Evolutionary conservation across 192 early-diverging fungal species (phyloP).

Genomic region (Radiomyces spectabilis): DNA sequence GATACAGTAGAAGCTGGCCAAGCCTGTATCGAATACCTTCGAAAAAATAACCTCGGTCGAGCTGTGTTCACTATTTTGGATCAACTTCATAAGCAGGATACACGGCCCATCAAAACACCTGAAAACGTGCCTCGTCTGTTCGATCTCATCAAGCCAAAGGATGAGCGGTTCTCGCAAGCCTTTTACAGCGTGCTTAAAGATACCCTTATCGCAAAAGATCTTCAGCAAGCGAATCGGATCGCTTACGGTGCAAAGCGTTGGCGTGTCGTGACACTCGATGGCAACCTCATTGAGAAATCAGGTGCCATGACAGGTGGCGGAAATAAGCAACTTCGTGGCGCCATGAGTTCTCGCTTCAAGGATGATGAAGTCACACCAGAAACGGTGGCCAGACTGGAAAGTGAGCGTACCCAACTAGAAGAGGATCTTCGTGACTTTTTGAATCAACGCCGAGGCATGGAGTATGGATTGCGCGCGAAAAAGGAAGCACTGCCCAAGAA

Average conservation of each 20-base stretch:
- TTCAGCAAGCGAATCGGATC: slow-evolving; percentile 81
- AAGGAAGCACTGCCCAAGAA: slow-evolving; percentile 47
- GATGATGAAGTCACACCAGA: slow-evolving; percentile 47
- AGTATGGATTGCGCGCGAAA: slow-evolving; percentile 39
- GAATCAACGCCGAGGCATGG: slow-evolving; percentile 29
- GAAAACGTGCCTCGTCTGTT: slow-evolving; percentile 82
- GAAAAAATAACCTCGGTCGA: slow-evolving; percentile 77
- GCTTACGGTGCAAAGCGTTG: slow-evolving; percentile 79
- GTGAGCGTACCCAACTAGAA: slow-evolving; percentile 53
- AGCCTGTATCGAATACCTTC: slow-evolving; percentile 84
- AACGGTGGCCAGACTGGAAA: slow-evolving; percentile 47
- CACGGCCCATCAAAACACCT: slow-evolving; percentile 51
- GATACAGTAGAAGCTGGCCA: slow-evolving; percentile 82
- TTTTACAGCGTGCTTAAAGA: slow-evolving; percentile 84
- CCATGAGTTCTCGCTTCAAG: slow-evolving; percentile 78
- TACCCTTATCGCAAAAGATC: slow-evolving; percentile 79
- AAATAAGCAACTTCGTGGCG: slow-evolving; percentile 61
- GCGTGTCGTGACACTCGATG: slow-evolving; percentile 91
- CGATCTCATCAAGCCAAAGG: slow-evolving; percentile 77
- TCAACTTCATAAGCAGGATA: slow-evolving; percentile 52
- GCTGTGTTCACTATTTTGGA: slow-evolving; percentile 79
- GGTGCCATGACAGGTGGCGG: slow-evolving; percentile 96
- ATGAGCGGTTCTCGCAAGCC: slow-evolving; percentile 64
- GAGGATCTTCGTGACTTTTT: slow-evolving; percentile 39
- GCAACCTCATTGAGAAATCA: slow-evolving; percentile 82